Evolutionary conservation across 148 eudicot genomes (phyloP).

Genomic region (Rhododendron simsii): DNA sequence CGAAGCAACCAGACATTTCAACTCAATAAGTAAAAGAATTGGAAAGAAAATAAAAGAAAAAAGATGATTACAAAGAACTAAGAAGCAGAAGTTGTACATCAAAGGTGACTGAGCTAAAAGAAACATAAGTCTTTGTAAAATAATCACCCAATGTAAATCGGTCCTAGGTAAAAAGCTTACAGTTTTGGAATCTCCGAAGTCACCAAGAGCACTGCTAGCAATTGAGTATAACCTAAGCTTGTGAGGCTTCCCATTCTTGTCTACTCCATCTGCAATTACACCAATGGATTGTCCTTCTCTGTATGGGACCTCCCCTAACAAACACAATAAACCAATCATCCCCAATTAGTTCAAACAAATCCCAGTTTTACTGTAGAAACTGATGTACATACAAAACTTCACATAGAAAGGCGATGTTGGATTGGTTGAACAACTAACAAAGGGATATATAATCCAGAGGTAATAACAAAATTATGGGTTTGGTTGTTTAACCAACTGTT

Average conservation of each 20-base stretch:
- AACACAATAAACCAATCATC: conserved; percentile 3
- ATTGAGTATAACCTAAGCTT: conserved; percentile 94
- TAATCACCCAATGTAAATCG: background rate
- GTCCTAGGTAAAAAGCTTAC: conserved; percentile 32
- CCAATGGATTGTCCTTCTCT: conserved; percentile 98
- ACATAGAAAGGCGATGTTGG: background rate
- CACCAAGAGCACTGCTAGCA: conserved; percentile 99
- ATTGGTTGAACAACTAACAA: background rate
- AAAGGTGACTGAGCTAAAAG: background rate
- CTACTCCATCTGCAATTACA: conserved; percentile 88
- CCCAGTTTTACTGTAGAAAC: background rate
- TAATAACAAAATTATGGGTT: background rate
- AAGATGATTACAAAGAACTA: background rate
- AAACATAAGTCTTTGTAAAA: background rate
- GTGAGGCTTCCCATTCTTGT: conserved; percentile 98
- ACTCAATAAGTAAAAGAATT: background rate
- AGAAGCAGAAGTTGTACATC: background rate
- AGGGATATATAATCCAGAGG: background rate
- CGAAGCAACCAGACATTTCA: conserved; percentile 7
- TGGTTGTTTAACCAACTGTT: background rate
- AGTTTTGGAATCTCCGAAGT: conserved; percentile 94
- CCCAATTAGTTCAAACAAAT: background rate
- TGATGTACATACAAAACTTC: background rate
- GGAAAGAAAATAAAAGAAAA: background rate
- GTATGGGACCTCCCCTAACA: conserved; percentile 87